phyloP scores from a whole-genome alignment of 2,329 filamentous ascomycete species.

The Raffaelea albimanens region DNA sequence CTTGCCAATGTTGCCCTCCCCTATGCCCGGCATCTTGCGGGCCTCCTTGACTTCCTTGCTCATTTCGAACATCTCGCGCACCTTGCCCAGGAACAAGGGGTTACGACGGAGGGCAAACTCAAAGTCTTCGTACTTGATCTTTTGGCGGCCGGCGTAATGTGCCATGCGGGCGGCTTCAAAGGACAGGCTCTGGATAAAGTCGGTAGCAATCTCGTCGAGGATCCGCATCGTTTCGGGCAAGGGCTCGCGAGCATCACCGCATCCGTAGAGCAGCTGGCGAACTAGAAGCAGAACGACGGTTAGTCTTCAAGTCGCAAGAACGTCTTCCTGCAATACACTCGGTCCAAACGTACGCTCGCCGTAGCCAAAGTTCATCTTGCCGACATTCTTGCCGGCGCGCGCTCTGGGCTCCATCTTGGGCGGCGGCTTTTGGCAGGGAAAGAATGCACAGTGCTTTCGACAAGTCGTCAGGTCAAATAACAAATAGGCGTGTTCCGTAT shows the following conservation, averaged over 20 bases:
- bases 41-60: conserved; percentile 79
- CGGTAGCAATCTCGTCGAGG: conserved; percentile 90
- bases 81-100: conserved; percentile 74
- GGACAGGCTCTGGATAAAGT: conserved; percentile 90
- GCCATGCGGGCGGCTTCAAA: conserved; percentile 82
- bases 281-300: conserved; percentile 34
- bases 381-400: conserved; percentile 69
- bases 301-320: too few relatives aligned
- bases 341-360: conserved; percentile 61
- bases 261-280: conserved; percentile 65
- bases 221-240: conserved; percentile 77
- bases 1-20: conserved; percentile 36
- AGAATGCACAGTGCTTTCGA: too few relatives aligned
- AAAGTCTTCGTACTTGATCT: conserved; percentile 98
- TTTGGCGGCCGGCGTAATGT: conserved; percentile 78
- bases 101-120: conserved; percentile 87
- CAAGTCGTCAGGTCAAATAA: too few relatives aligned
- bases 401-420: conserved; percentile 68
- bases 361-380: conserved; percentile 69
- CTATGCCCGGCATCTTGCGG: conserved; percentile 63
- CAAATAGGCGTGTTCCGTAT: too few relatives aligned
- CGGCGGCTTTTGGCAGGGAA: too few relatives aligned
- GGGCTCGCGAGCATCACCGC: conserved; percentile 68
- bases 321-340: too few relatives aligned
- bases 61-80: conserved; percentile 82